phyloP scores from a whole-genome alignment of 2,329 filamentous ascomycete genomes.

The Aspergillus clavatus region DNA sequence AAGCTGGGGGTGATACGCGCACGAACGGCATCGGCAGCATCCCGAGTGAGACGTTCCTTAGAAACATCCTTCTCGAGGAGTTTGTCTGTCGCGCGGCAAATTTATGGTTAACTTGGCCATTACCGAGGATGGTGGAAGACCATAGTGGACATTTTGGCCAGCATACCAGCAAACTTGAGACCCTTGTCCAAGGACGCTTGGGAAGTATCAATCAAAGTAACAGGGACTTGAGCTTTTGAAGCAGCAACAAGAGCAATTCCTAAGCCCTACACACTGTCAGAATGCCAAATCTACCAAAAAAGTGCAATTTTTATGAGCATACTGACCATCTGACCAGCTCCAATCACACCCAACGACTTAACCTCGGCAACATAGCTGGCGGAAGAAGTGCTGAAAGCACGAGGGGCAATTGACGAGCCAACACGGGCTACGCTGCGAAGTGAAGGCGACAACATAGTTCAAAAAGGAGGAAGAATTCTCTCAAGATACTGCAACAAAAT shows the following conservation, averaged over 20 bases:
- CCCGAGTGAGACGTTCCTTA: slow-evolving; percentile 79
- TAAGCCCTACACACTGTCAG: slow-evolving; percentile 61
- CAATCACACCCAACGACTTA: slow-evolving; percentile 84
- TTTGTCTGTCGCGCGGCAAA: slow-evolving; percentile 60
- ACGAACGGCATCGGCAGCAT: slow-evolving; percentile 69
- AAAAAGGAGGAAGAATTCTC: not conserved
- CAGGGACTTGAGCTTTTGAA: slow-evolving; percentile 74
- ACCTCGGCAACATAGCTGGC: slow-evolving; percentile 64
- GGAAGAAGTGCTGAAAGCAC: slow-evolving; percentile 67
- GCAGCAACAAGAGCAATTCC: slow-evolving; percentile 95
- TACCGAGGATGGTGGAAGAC: not conserved
- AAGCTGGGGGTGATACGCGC: slow-evolving; percentile 66
- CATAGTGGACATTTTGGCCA: not conserved
- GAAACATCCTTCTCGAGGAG: slow-evolving; percentile 87
- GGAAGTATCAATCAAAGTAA: slow-evolving; percentile 79
- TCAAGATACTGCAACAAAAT: not conserved
- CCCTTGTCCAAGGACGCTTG: slow-evolving; percentile 84
- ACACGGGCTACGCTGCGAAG: slow-evolving; percentile 29
- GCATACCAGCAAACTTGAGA: slow-evolving; percentile 74
- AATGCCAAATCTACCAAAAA: slow-evolving; percentile 11
- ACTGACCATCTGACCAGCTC: slow-evolving; percentile 90
- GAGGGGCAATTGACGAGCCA: slow-evolving; percentile 33
- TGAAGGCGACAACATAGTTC: slow-evolving; percentile 35
- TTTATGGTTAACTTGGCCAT: not conserved
- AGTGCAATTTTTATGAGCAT: not conserved